Evolutionary conservation across 2,329 filamentous ascomycete genomes (phyloP).

Genomic region (Orbilia blumenaviensis): DNA sequence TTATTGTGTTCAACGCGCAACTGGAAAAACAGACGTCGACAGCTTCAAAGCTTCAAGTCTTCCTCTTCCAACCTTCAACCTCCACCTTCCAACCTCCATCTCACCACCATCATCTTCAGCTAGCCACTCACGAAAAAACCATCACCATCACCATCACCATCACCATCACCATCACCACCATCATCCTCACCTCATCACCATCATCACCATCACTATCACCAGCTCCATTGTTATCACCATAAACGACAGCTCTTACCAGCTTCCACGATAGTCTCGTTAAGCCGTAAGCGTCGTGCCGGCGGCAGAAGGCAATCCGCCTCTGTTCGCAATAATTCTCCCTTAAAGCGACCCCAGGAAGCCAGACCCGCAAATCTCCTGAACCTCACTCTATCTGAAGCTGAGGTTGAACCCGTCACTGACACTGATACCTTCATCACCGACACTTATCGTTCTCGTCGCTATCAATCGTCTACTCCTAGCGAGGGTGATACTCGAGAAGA

Average conservation of each 20-base stretch:
- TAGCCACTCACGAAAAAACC: no score
- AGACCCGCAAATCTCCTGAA: background rate
- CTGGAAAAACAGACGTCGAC: conserved; percentile 15
- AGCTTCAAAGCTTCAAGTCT: conserved; percentile 23
- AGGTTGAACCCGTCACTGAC: background rate
- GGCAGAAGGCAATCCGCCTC: conserved; percentile 4
- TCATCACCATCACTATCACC: background rate
- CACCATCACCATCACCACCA: background rate
- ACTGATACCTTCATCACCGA: background rate
- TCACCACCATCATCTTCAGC: background rate
- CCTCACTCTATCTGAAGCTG: background rate
- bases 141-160: background rate
- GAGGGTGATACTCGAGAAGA: background rate
- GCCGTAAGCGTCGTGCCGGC: conserved; percentile 26
- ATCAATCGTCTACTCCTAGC: background rate
- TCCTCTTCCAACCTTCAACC: background rate
- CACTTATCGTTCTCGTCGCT: background rate
- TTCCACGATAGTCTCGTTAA: conserved; percentile 42
- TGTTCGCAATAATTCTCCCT: background rate
- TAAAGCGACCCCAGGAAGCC: background rate
- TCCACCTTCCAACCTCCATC: background rate
- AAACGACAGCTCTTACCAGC: conserved; percentile 9
- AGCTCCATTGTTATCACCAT: background rate
- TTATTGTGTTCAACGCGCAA: conserved; percentile 43
- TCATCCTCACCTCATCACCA: background rate